Conservation (phyloP, 768 basidiomycete genomes). For the Coprinopsis sp. region DNA sequence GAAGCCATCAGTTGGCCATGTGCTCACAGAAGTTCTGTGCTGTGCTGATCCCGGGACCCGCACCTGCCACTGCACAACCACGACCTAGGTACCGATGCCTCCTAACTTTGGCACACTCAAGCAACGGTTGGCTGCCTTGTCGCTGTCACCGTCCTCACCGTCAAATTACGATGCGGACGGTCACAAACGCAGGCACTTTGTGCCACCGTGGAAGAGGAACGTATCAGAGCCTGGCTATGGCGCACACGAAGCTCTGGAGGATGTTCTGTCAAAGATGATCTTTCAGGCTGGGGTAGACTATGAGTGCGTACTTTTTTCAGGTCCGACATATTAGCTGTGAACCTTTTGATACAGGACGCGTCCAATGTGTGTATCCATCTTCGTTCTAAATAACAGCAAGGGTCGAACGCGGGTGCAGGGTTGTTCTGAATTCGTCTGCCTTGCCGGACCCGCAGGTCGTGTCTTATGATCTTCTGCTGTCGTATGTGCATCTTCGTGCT, state of each 20-base stretch:
- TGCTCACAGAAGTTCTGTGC: no score
- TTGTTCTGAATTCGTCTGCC: constrained; percentile 77
- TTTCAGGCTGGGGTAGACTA: constrained; percentile 89
- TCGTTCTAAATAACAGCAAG: constrained; percentile 10
- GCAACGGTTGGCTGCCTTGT: constrained; percentile 62
- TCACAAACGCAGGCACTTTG: constrained; percentile 12
- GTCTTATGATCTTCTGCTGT: constrained; percentile 71
- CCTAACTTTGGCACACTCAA: constrained; percentile 45
- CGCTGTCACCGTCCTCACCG: constrained; percentile 48
- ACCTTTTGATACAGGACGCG: constrained; percentile 54
- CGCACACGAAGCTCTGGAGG: constrained; percentile 58
- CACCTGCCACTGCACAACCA: no score
- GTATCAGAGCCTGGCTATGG: constrained; percentile 32
- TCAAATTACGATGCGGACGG: constrained; percentile 25
- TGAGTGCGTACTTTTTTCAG: constrained; percentile 50
- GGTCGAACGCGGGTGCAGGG: constrained; percentile 40
- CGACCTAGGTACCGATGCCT: no score
- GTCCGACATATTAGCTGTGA: constrained; percentile 1
- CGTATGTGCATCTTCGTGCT: constrained; percentile 40
- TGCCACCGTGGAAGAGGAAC: constrained; percentile 48
- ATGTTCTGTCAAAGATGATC: constrained; percentile 67
- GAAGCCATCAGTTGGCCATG: no score
- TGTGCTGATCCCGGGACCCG: no score
- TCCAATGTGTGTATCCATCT: constrained; percentile 66
- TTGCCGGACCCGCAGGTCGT: constrained; percentile 75